Evolutionary conservation across 2,329 filamentous ascomycete species (phyloP), one percentile per base, ranked within the genome.

Genomic region (Colletotrichum liaoningense): DNA sequence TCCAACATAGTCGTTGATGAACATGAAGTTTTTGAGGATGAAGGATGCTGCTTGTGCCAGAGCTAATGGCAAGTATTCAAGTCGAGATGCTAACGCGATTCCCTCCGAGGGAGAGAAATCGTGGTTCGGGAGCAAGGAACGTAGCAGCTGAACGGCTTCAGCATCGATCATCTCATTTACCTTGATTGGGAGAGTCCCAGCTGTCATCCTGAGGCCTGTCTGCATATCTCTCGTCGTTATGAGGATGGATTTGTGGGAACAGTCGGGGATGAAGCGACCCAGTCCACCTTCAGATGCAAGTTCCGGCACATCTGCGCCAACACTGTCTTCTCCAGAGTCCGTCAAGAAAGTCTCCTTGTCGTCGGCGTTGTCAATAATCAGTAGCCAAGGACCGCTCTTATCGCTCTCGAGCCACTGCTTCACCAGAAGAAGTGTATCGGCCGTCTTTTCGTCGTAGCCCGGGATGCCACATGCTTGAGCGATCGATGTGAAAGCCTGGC

Each of bases 181-280:
- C 14, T 38, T 16, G 12, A 38, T 38, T 6, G 12, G 22, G 22
- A 2, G 22, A 22, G 22, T 22, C 22, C 35, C 35, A 14, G 14
- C 4, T 5, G 35, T 2, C 4, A 38, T 38, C 35, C 35, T 38
- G 0, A 38, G 12, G 4, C 35, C 35, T 38, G 35, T 38, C 12
- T 38, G 12, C 35, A 16, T 38, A 14, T 38, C 35, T 5, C 35
- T 38, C 2, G 35, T 38, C 35, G 35, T 38, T 16, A 38, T 81
- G 14, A 85, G 77, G 12, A 82, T 52, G 0, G 76, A 75, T 2
- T 82, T 82, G 0, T 83, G 77, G 0, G 71, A 1, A 11, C 78
- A 81, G 2, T 81, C 75, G 0, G 82, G 81, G n/a, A 84, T 76
- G 73, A 49, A 78, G 2, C 35, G 67, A 5, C 57, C 76, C 4